phyloP scores from a whole-genome alignment of 164 flowering plant species.

The Dillenia suffruticosa region DNA sequence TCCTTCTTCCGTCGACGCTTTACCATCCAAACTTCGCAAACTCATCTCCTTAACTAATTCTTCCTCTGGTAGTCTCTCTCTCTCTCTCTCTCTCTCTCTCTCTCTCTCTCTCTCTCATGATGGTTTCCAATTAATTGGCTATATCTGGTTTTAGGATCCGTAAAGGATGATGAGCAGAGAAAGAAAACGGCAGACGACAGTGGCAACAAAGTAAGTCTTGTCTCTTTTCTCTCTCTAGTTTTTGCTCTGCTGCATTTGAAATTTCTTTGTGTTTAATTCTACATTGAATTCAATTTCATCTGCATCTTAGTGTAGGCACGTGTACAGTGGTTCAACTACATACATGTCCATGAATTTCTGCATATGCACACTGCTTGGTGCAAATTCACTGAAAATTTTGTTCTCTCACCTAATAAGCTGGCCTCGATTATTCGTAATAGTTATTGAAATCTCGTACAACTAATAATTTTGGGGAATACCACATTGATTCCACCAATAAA shows the following conservation, averaged over 20 bases:
- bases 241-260: neutral
- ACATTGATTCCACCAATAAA: too few relatives aligned
- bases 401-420: too few relatives aligned
- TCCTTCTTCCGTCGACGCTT: conserved; percentile 49
- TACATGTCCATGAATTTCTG: too few relatives aligned
- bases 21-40: conserved; percentile 75
- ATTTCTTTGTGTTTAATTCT: too few relatives aligned
- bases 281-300: too few relatives aligned
- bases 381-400: too few relatives aligned
- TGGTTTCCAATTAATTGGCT: neutral
- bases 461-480: too few relatives aligned
- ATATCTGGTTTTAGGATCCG: conserved; percentile 18
- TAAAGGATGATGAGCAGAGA: conserved; percentile 5
- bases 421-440: too few relatives aligned
- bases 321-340: too few relatives aligned
- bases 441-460: too few relatives aligned
- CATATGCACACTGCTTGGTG: too few relatives aligned
- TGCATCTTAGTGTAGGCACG: too few relatives aligned
- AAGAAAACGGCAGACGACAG: conserved; percentile 10
- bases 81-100: neutral
- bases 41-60: conserved; percentile 26
- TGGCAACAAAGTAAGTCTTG: conserved; percentile 12
- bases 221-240: neutral
- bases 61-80: neutral
- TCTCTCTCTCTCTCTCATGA: neutral